phyloP scores from a whole-genome alignment of 2,329 filamentous ascomycete genomes.

The Stenocarpella maydis region DNA sequence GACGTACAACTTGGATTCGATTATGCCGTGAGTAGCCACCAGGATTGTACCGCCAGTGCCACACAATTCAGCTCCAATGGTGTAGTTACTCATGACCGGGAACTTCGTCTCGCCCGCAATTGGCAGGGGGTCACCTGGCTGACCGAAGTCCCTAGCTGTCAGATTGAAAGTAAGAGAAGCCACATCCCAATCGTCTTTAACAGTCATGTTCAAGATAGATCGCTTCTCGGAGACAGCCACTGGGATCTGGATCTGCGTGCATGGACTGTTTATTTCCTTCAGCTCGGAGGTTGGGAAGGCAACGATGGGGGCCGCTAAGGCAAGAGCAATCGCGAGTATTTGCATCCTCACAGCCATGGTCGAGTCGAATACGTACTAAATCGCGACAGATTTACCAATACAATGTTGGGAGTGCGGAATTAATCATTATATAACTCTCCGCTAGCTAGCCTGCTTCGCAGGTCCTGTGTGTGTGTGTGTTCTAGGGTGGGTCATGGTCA shows the following conservation, averaged over 20 bases:
- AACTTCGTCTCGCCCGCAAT: conserved; percentile 38
- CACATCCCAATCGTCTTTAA: conserved; percentile 43
- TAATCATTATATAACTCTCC: background rate
- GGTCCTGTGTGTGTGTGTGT: background rate
- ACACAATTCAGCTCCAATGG: conserved; percentile 42
- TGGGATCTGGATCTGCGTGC: conserved; percentile 38
- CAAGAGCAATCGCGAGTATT: background rate
- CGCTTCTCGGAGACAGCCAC: conserved; percentile 41
- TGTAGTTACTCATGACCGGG: conserved; percentile 40
- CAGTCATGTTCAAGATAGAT: conserved; percentile 40
- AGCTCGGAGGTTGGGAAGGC: background rate
- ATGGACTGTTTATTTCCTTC: background rate
- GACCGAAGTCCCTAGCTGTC: conserved; percentile 40
- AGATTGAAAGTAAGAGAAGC: conserved; percentile 42
- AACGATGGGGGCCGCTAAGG: background rate
- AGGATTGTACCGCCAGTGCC: conserved; percentile 40
- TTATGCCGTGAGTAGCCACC: conserved; percentile 43
- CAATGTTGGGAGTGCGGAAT: no score
- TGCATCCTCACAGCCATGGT: background rate
- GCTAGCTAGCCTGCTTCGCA: no score
- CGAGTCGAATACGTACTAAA: no score
- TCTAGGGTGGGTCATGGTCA: no score
- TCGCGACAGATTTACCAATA: no score
- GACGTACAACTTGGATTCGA: conserved; percentile 43
- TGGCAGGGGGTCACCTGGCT: conserved; percentile 39